Base-by-base conservation (phyloP, 2,329 filamentous ascomycete genomes). In the Aspergillus sp. region DNA sequence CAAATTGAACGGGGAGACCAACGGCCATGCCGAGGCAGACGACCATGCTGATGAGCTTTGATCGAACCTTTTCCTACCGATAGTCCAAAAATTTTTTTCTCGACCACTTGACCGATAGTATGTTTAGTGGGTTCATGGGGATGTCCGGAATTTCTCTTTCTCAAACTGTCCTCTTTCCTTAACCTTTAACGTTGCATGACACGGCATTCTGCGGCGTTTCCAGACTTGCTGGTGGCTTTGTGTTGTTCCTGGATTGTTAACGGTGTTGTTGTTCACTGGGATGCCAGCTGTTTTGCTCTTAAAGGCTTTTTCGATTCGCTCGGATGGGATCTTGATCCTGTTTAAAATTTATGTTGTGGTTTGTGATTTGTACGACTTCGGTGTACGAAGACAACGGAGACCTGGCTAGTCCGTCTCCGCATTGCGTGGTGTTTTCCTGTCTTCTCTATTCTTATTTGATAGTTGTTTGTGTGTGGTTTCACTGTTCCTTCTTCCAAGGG, bases 341-440 rank as follows among this genome's bases (percentile, higher is more conserved):
- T 52, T 27, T 51, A 42, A 51, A 42, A 19, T 59, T 27, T 60
- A 54, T 54, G 44, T 60, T 54, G 41, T 55, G 56, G 52, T 36
- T 36, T 36, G 36, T 55, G 56, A 49, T 36, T 36, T 36, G 32
- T 36, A 36, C 32, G 32, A 36, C 53, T 60, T 62, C 52, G 61
- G 60, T 68, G 64, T 70, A 66, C 62, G 63, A 70, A 62, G 66
- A 62, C 62, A 59, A 57, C 39, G 61, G 49, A 57, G 68, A 61
- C 54, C 56, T 64, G 68, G 61, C 52, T 48, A 55, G 51, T 52
- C 41, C 57, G 30, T 52, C 41, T 50, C 50, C 27, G n/a, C 17
- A 52, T 57, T 47, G 57, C 23, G 15, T 38, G 42, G 30, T 53
- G 38, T 57, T 55, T 60, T 54, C 13, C 47, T 27, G 50, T 62